These are phyloP conservation scores for Ormosia emarginata DNA, from an alignment of 306 rosid genomes.

Conservation along the genomic window DNA sequence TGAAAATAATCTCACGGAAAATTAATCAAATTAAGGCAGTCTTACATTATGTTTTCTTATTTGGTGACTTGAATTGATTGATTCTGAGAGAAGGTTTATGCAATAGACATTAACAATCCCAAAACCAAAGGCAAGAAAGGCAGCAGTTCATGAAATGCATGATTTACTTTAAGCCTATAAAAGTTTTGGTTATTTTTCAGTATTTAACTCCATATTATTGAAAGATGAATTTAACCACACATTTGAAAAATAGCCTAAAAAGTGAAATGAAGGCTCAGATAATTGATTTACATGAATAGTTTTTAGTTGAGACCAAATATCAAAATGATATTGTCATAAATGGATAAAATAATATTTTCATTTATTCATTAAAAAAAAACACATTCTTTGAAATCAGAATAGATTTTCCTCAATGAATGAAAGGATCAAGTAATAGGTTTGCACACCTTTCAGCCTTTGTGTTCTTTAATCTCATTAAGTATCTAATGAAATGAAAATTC, in stretches of 20 bases:
- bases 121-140: neutral
- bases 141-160: neutral
- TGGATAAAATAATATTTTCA: too few species aligned
- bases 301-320: too few species aligned
- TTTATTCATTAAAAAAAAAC: too few species aligned
- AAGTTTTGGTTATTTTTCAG: neutral
- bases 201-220: too few species aligned
- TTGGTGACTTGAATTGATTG: neutral
- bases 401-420: too few species aligned
- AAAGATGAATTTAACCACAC: too few species aligned
- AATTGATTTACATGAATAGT: too few species aligned
- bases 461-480: neutral
- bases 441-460: neutral
- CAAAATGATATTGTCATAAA: too few species aligned
- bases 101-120: neutral
- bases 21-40: neutral
- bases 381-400: too few species aligned
- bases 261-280: too few species aligned
- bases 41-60: neutral
- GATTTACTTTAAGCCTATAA: neutral
- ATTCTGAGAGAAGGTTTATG: neutral
- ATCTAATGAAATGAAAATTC: neutral
- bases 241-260: too few species aligned
- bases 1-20: neutral
- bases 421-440: too few species aligned